Conservation (phyloP, 192 early-diverging fungal genomes). For the Mortierella hygrophila region DNA sequence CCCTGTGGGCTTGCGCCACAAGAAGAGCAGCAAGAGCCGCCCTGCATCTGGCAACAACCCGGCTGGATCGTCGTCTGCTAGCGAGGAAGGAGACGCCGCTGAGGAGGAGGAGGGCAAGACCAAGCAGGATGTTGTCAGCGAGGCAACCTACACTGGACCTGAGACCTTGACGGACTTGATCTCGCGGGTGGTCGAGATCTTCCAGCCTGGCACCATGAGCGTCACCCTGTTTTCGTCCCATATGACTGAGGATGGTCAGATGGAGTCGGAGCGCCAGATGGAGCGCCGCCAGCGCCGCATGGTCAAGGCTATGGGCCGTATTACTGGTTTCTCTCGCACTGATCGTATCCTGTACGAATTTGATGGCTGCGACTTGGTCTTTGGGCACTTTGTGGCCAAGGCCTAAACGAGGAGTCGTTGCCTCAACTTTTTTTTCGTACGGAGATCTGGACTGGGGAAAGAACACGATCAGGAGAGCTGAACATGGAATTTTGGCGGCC, state of each 20-base stretch:
- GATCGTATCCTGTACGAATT: constrained; percentile 87
- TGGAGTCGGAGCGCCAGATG: constrained; percentile 47
- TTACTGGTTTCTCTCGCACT: constrained; percentile 72
- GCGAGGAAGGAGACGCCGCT: constrained; percentile 38
- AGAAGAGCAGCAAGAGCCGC: constrained; percentile 13
- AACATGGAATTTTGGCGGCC: constrained; percentile 9
- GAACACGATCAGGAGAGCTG: background rate
- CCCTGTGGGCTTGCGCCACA: constrained; percentile 68
- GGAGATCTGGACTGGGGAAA: background rate
- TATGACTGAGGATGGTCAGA: constrained; percentile 58
- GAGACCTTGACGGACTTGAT: constrained; percentile 79
- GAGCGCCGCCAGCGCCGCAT: constrained; percentile 55
- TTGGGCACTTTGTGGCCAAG: constrained; percentile 73
- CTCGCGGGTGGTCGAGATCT: constrained; percentile 81
- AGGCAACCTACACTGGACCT: constrained; percentile 81
- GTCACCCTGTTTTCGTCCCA: constrained; percentile 72
- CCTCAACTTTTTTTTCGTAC: background rate
- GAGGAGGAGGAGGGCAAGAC: constrained; percentile 56
- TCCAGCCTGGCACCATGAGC: constrained; percentile 88
- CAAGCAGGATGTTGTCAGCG: constrained; percentile 76
- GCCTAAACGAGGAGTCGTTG: constrained; percentile 23
- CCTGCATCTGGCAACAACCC: constrained; percentile 25
- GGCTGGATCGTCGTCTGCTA: constrained; percentile 25
- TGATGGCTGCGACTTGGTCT: constrained; percentile 84
- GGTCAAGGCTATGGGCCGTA: constrained; percentile 60